Conservation (phyloP, 805 yeast species). For the Ogataea ganodermae region DNA sequence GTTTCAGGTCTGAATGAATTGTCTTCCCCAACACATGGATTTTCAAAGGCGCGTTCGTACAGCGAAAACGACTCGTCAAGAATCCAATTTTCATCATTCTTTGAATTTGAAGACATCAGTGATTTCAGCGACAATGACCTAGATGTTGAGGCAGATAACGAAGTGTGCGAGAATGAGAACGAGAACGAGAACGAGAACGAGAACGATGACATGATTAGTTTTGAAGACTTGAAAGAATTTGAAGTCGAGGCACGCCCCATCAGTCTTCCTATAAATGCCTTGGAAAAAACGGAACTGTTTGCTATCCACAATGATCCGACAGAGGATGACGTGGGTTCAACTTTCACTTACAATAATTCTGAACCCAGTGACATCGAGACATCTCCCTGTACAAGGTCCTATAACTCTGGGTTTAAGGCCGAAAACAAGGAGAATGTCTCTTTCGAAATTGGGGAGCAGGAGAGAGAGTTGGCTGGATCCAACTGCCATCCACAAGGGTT, state of each 20-base stretch:
- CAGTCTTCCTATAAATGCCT: background rate
- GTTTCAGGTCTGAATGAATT: slow-evolving; percentile 7
- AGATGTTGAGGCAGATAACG: slow-evolving; percentile 12
- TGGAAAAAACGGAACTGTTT: background rate
- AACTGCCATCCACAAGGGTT: background rate
- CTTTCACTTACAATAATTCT: slow-evolving; percentile 1
- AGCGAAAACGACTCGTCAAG: slow-evolving; percentile 11
- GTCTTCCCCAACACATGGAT: slow-evolving; percentile 14
- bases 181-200: background rate
- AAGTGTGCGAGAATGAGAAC: slow-evolving; percentile 2
- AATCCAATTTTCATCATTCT: slow-evolving; percentile 18
- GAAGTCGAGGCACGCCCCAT: background rate
- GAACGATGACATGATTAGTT: background rate
- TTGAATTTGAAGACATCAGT: slow-evolving; percentile 23
- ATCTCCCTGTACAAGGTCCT: background rate
- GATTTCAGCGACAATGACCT: slow-evolving; percentile 22
- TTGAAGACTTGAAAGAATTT: background rate
- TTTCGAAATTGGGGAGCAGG: background rate
- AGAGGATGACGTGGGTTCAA: slow-evolving; percentile 4
- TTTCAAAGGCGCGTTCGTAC: slow-evolving; percentile 11
- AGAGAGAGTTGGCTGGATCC: background rate
- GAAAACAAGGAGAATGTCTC: slow-evolving; percentile 2
- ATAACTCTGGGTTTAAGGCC: background rate
- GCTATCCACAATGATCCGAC: slow-evolving; percentile 4
- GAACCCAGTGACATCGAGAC: background rate